Evolutionary conservation across 805 yeast genomes (phyloP), one percentile per base, ranked within the genome.

Genomic region (Zygoascus flipseniorum): DNA sequence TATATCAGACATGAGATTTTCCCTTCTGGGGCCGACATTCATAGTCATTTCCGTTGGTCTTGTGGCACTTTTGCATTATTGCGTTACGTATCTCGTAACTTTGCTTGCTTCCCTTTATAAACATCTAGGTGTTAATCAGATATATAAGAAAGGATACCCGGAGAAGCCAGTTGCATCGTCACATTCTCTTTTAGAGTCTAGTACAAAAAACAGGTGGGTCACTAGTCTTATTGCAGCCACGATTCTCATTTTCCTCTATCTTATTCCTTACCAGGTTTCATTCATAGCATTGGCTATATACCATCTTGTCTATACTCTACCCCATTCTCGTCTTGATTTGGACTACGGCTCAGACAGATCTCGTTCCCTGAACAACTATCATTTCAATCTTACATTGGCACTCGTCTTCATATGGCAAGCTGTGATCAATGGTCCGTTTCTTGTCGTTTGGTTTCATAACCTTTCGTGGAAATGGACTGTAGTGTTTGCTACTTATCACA

Each of bases 401-500:
- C 67, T 86, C 62, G 60, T 89, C 49, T 80, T 89, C 82, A 56
- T 86, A 9, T 85, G 95, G 85, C 75, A 85, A 9, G 68, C 86
- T 6, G 93, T 95, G 0, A 80, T 89, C 28, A 84, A 86, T 61
- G 73, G 82, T 0, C 96, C 97, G 0, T 80, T 86, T 2, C 65
- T 90, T 31, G 73, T 89, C 54, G 96, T 89, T 1, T 89, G 89
- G 74, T 69, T 87, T 31, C 96, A 87, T 63, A 86, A 89, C 63
- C 73, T 89, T 54, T 77, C 86, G 1, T 31, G 50, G 37, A 42
- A 48, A 20, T 50, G 58, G 56, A 46, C 58, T 11, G 35, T 55
- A 31, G 55, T 52, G 16, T 78, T 76, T 54, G 85, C 95, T 0
- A 89, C 96, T 14, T 87, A 86, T 8, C 50, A 85, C 95, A 0